Evolutionary conservation across 768 basidiomycete species (phyloP).

Genomic region (Hortiboletus campestris): DNA sequence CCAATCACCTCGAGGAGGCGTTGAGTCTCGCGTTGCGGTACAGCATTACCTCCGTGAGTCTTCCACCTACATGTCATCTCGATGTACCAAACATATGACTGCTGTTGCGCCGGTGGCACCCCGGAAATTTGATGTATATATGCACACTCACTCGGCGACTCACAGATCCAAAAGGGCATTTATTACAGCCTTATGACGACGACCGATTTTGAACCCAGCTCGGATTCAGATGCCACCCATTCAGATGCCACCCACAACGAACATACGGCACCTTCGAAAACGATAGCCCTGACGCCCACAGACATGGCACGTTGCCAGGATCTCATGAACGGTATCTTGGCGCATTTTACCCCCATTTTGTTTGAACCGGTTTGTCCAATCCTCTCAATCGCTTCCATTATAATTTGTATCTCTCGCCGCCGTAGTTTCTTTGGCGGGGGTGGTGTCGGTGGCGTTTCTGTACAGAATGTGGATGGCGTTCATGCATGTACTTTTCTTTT

Average conservation of each 20-base stretch:
- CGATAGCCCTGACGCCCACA: constrained; percentile 29
- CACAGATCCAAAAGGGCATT: constrained; percentile 58
- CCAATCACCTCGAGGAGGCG: constrained; percentile 50
- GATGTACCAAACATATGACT: background rate
- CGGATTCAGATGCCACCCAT: constrained; percentile 21
- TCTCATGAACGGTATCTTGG: constrained; percentile 57
- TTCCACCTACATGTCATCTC: background rate
- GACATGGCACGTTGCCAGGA: constrained; percentile 41
- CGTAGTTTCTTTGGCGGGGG: background rate
- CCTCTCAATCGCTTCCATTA: background rate
- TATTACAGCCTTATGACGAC: constrained; percentile 63
- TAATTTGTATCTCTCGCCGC: background rate
- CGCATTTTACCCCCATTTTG: constrained; percentile 67
- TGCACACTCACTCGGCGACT: background rate
- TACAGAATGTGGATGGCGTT: background rate
- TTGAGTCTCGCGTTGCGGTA: constrained; percentile 50
- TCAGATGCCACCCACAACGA: constrained; percentile 17
- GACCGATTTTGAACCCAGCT: constrained; percentile 51
- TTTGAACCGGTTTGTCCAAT: constrained; percentile 54
- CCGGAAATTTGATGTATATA: background rate
- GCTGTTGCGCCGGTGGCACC: background rate
- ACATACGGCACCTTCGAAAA: background rate
- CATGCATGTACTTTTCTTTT: background rate
- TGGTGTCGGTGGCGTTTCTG: background rate
- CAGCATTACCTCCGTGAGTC: constrained; percentile 48